Base-by-base conservation (phyloP, 169 alveolate genomes). In the Cardiosporidium cionae region DNA sequence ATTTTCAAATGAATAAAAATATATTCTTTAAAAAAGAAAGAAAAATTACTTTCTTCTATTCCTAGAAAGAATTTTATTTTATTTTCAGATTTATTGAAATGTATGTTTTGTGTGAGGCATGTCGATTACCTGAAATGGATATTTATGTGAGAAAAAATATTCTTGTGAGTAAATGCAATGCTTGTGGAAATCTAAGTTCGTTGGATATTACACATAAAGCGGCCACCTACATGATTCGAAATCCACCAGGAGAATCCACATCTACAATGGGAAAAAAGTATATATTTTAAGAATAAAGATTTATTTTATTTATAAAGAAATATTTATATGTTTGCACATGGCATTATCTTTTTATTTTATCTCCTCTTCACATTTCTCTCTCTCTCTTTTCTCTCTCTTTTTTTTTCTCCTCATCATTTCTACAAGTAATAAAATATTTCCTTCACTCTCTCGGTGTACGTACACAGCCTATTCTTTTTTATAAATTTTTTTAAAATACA, bases 41-140 rank as follows among this genome's bases (percentile, higher is more conserved):
- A 44, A 16, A 44, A 16, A 44, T 44, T 16, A 16, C 16, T 16
- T 44, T 44, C 58, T 16, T 44, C 16, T n/a, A 44, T 16, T n/a
- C 16, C 16, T 16, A 44, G n/a, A 29, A 2, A 52, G 37, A 6
- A 34, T 3, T 3, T 29, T 53, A 1, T 1, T 9, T 25, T 32
- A 3, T 16, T 54, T 6, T 16, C 70, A 75, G 81, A 75, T 97
- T 97, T 81, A 97, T 97, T 68, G 97, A 93, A 72, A 94, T 93
- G 94, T 96, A 94, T 86, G 98, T 97, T 62, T 88, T 97, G 32
- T 97, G 99, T 72, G 96, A 95, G 4, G 94, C 94, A 76, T 97
- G 99, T 90, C 93, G 93, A 73, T 88, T 93, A 68, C 99, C 99
- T 0, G 99, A 97, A 85, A 94, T 96, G 58, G 95, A 94, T 44